These are phyloP conservation scores for Ogataea populi-albae DNA, from an alignment of 805 yeast species.

Conservation along the genomic window DNA sequence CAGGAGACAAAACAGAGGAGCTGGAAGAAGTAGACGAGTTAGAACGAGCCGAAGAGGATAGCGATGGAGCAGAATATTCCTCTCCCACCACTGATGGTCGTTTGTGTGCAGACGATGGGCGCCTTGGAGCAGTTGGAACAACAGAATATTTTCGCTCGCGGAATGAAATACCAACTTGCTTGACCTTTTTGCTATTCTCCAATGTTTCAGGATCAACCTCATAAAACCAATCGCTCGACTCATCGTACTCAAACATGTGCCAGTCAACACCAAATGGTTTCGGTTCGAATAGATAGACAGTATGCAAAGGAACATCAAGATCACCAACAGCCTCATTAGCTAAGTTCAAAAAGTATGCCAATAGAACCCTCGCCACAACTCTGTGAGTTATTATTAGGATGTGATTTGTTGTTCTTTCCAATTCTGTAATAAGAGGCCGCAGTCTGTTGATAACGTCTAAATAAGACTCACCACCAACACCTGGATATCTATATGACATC, in stretches of 20 bases:
- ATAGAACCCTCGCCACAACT: conserved; percentile 81
- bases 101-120: conserved; percentile 6
- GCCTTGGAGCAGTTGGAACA: conserved; percentile 68
- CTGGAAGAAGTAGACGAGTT: background rate
- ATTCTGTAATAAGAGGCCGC: conserved; percentile 85
- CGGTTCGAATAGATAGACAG: conserved; percentile 84
- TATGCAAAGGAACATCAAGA: conserved; percentile 89
- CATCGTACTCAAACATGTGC: conserved; percentile 85
- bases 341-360: conserved; percentile 87
- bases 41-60: conserved; percentile 4
- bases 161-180: conserved; percentile 68
- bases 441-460: conserved; percentile 89
- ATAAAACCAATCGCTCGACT: conserved; percentile 69
- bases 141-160: conserved; percentile 70
- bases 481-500: conserved; percentile 87
- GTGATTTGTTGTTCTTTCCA: conserved; percentile 89
- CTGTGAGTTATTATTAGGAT: conserved; percentile 81
- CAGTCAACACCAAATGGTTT: conserved; percentile 96
- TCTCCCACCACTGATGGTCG: too few relatives aligned
- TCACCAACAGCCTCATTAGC: conserved; percentile 79
- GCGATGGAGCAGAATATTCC: conserved; percentile 3
- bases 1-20: background rate
- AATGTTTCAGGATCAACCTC: conserved; percentile 48
- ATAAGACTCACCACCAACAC: conserved; percentile 95
- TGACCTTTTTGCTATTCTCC: conserved; percentile 56